Evolutionary conservation across 1,139 yeast genomes (phyloP), one percentile per base, ranked within the genome.

Genomic region (Magnusiomyces sp.): DNA sequence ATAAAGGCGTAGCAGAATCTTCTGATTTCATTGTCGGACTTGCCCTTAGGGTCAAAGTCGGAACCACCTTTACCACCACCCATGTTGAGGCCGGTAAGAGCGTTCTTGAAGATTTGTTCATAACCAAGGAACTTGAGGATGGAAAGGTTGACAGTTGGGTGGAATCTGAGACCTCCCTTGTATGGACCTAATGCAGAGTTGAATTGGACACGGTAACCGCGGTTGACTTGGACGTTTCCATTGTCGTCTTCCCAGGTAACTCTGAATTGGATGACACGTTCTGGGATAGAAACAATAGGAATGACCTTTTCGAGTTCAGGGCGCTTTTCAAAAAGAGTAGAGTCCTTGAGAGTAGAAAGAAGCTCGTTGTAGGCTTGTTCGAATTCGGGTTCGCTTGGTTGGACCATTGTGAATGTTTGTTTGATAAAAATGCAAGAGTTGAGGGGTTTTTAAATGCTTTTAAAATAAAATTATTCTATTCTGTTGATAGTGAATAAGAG

Each of bases 1-100:
- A 90, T 92, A 78, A 92, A 92, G 45, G 96, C 79, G 65, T 79
- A 80, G 77, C 97, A 90, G 80, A 92, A 92, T 72, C 95, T 83
- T 78, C 98, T 84, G 72, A 92, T 90, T 76, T 92, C 98, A 62
- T 75, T 71, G 71, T 90, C 95, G 53, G 95, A 77, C 73, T 83
- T 84, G 65, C 92, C 95, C 80, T 90, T 90, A 64, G 97, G 96
- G 74, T 90, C 88, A 73, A 92, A 92, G 74, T 92, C 97, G 57
- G 95, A 78, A 71, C 98, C 98, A 80, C 98, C 98, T 73, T 92
- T 92, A 75, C 96, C 98, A 77, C 98, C 98, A 70, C 98, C 98
- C 86, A 92, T 89, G 79, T 83, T 80, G 64, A 90, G 79, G 64
- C 97, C 97, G 62, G 98, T 92, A 66, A 92, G 78, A 50, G 98